phyloP scores from a whole-genome alignment of 371 early-diverging fungal genomes.

The Batkoa obscura region DNA sequence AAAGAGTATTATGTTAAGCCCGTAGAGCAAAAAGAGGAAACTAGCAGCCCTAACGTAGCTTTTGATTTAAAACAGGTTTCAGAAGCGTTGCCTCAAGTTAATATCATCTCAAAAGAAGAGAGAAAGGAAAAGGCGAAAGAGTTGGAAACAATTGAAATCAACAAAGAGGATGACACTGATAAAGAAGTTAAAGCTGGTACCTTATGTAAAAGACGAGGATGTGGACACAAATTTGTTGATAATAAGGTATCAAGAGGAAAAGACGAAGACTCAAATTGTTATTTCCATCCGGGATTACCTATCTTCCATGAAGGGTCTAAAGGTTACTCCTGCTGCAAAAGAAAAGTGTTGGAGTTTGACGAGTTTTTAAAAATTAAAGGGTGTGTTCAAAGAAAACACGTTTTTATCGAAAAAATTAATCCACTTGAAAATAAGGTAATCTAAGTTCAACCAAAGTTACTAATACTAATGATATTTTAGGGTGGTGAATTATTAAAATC shows the following conservation, averaged over 20 bases:
- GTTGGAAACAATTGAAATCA: slow-evolving; percentile 7
- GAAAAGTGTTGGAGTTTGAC: slow-evolving; percentile 88
- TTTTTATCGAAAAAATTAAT: slow-evolving; percentile 52
- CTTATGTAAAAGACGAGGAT: slow-evolving; percentile 66
- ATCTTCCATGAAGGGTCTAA: slow-evolving; percentile 88
- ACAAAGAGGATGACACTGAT: slow-evolving; percentile 19
- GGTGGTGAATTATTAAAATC: slow-evolving; percentile 28
- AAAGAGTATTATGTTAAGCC: slow-evolving; percentile 9
- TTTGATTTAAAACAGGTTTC: slow-evolving; percentile 3
- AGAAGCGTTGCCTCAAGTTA: slow-evolving; percentile 8
- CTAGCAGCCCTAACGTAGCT: too few relatives aligned
- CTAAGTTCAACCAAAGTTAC: too few relatives aligned
- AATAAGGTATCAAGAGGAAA: slow-evolving; percentile 36
- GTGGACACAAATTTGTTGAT: slow-evolving; percentile 41
- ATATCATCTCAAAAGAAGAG: background rate
- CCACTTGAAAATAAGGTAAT: too few relatives aligned
- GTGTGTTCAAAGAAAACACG: slow-evolving; percentile 63
- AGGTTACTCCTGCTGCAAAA: slow-evolving; percentile 75
- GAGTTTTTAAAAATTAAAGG: slow-evolving; percentile 88
- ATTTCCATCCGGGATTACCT: slow-evolving; percentile 72
- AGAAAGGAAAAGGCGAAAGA: slow-evolving; percentile 1
- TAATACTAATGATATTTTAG: too few relatives aligned
- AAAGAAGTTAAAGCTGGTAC: slow-evolving; percentile 61
- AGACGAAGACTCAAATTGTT: slow-evolving; percentile 34
- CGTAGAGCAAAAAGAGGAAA: slow-evolving; percentile 7